Conservation (phyloP, 2,329 filamentous ascomycete species). For the Apiospora arundinis region DNA sequence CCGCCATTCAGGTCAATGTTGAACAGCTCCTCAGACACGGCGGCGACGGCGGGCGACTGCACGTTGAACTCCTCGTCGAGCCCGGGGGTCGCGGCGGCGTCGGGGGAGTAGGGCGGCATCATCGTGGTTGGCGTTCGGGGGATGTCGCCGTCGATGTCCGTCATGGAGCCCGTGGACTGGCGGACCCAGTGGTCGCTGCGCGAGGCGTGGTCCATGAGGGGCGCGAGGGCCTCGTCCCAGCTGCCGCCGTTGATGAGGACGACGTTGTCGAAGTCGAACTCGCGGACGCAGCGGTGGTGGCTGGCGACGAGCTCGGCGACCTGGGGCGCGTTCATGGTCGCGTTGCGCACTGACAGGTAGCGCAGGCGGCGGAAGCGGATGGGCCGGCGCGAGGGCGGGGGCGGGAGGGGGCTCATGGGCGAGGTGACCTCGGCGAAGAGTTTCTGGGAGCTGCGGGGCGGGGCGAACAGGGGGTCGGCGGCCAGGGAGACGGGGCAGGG, state of each 20-base stretch:
- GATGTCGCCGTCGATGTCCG: conserved; percentile 35
- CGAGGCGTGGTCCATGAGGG: conserved; percentile 61
- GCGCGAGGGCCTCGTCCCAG: conserved; percentile 84
- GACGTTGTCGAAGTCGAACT: conserved; percentile 83
- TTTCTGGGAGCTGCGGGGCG: conserved; percentile 59
- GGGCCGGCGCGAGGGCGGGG: conserved; percentile 56
- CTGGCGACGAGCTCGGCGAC: conserved; percentile 70
- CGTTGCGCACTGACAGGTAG: conserved; percentile 75
- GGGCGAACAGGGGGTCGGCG: conserved; percentile 72
- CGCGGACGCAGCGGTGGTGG: conserved; percentile 72
- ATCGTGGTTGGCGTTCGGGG: conserved; percentile 8
- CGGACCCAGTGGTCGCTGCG: conserved; percentile 52
- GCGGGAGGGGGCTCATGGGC: conserved; percentile 67
- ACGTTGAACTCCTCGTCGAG: conserved; percentile 46
- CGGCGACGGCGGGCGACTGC: conserved; percentile 60
- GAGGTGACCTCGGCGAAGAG: conserved; percentile 70
- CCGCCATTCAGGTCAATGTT: conserved; percentile 42
- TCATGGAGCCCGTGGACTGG: conserved; percentile 44
- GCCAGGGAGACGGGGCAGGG: conserved; percentile 76
- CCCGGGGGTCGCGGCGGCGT: neutral
- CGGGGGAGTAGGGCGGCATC: conserved; percentile 15
- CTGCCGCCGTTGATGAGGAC: conserved; percentile 69
- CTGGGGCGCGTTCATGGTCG: conserved; percentile 73
- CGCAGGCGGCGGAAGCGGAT: conserved; percentile 72
- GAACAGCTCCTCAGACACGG: conserved; percentile 58